Base-by-base conservation (phyloP, 2,329 filamentous ascomycete species). In the Polychaeton citri region DNA sequence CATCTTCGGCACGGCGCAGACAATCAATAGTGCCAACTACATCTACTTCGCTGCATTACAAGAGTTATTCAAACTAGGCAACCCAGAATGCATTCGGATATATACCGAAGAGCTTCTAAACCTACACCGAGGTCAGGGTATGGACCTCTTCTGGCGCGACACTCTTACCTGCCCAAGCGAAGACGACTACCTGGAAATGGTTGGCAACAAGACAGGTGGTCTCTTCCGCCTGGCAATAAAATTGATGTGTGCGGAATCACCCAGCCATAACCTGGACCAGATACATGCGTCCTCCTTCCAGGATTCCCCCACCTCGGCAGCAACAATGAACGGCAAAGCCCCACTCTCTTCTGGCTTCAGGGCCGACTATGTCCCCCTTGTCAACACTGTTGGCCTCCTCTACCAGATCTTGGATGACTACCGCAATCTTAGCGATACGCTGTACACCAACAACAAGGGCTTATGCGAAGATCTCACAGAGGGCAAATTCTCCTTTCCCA, bases 391-490 rank as follows among this genome's bases (percentile, higher is more conserved):
- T 39, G 85, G 85, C 20, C 74, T 90, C 38, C 76, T 90, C 57
- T 93, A 86, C 68, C 85, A 93, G 60, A 90, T 93, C 61, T 75
- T 82, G 49, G 83, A 88, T 64, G 90, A 98, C 69, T 94, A 94
- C 64, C 76, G 86, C 59, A 96, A 96, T 58, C 75, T 98, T 30
- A 60, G 59, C 36, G 55, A 63, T 28, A 53, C 59, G 2, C 57
- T 52, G 51, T 95, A 95, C 66, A 78, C 77, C 24, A 68, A 80
- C 44, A 88, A 93, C 60, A 96, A 96, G 65, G 90, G 88, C 34
- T 73, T 94, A 48, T 93, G 84, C 59, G 88, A 96, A 64, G 90
- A 96, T 60, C 64, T 96, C 49, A 95, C 86, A 1, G 90, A 96
- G 64, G 88, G 88, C 44, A 96, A 96, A 68, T 95, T 95, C 65